Conservation (phyloP, 1,284 basidiomycete genomes). For the Amylostereum chailletii region DNA sequence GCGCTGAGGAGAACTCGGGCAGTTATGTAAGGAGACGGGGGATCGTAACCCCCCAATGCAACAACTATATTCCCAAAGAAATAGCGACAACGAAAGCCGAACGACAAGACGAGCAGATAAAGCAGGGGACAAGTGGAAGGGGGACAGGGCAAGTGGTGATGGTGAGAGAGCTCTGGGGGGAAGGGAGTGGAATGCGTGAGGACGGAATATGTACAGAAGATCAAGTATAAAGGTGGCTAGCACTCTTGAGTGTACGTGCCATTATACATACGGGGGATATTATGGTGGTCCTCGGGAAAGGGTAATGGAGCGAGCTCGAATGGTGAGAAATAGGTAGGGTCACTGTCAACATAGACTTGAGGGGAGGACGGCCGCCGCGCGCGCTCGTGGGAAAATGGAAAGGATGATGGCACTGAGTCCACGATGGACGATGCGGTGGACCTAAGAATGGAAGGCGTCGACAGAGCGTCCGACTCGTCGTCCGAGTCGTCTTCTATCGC, state of each 20-base stretch:
- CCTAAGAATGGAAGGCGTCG: constrained; percentile 35
- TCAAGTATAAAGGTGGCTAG: constrained; percentile 28
- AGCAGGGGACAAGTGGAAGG: too few relatives aligned
- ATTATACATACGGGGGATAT: constrained; percentile 30
- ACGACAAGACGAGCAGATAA: too few relatives aligned
- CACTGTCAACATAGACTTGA: constrained; percentile 53
- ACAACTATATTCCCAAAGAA: too few relatives aligned
- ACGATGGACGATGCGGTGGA: constrained; percentile 34
- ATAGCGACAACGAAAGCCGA: too few relatives aligned
- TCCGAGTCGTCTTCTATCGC: constrained; percentile 76
- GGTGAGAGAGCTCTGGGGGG: neutral
- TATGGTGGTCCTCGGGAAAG: constrained; percentile 42
- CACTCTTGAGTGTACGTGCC: constrained; percentile 47
- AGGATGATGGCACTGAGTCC: constrained; percentile 34
- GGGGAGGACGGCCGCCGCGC: constrained; percentile 36
- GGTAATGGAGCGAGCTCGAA: constrained; percentile 63
- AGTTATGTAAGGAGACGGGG: too few relatives aligned
- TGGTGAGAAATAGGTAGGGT: constrained; percentile 50
- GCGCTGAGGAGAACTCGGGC: too few relatives aligned
- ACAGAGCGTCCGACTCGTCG: constrained; percentile 66
- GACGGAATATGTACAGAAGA: constrained; percentile 18
- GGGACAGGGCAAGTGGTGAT: too few relatives aligned
- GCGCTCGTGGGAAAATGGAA: constrained; percentile 25
- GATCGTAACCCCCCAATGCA: too few relatives aligned
- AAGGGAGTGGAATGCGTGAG: constrained; percentile 16